Conservation (phyloP, 2,329 filamentous ascomycete genomes). For the Neonectria magnoliae region DNA sequence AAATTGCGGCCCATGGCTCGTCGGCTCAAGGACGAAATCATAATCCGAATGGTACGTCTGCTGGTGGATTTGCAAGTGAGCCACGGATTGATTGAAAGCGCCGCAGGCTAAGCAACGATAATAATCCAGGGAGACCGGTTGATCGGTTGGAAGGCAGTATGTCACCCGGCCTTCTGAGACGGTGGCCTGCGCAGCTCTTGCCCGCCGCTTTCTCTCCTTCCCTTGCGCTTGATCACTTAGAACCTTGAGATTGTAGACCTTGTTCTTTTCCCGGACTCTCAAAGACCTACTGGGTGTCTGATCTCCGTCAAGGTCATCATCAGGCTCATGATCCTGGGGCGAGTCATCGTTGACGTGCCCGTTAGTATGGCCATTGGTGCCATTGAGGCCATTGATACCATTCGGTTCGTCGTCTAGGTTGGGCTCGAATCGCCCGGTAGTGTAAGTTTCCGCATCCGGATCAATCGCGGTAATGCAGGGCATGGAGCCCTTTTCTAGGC, state of each 20-base stretch:
- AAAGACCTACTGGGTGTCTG: conserved; percentile 63
- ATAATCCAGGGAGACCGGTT: conserved; percentile 57
- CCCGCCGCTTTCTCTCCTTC: conserved; percentile 57
- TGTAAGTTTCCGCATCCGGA: conserved; percentile 43
- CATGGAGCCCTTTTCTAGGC: conserved; percentile 54
- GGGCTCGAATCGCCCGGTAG: conserved; percentile 37
- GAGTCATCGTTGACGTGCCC: conserved; percentile 41
- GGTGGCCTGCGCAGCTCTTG: conserved; percentile 38
- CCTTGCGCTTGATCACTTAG: conserved; percentile 68
- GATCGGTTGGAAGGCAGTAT: conserved; percentile 57
- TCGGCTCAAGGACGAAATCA: conserved; percentile 51
- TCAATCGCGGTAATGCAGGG: conserved; percentile 56
- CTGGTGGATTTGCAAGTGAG: conserved; percentile 61
- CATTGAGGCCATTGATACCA: conserved; percentile 18
- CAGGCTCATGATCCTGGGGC: conserved; percentile 55
- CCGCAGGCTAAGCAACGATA: conserved; percentile 64
- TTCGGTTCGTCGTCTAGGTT: conserved; percentile 30
- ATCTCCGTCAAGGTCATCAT: conserved; percentile 58
- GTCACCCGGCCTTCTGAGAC: conserved; percentile 55
- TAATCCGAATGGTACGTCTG: conserved; percentile 57
- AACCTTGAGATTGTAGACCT: conserved; percentile 68
- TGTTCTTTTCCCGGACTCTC: conserved; percentile 58
- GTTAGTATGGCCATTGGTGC: conserved; percentile 27
- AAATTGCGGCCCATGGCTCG: conserved; percentile 52
- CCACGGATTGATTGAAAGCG: conserved; percentile 57